phyloP scores from a whole-genome alignment of 2,329 filamentous ascomycete species.

The Chaetomiaceae sp. region DNA sequence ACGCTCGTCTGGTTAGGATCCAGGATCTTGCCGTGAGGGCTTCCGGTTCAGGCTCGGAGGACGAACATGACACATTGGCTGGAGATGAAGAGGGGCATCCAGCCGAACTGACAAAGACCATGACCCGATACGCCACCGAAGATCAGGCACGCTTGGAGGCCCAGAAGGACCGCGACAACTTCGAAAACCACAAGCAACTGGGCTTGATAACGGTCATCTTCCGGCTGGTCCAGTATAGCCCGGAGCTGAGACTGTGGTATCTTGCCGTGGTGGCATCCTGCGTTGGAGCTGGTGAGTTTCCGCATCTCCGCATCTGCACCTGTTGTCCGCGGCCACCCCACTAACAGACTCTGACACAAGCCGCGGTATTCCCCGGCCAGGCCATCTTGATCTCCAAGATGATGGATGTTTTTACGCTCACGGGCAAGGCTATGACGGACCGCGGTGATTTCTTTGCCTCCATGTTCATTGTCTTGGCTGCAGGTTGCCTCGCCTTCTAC shows the following conservation, averaged over 20 bases:
- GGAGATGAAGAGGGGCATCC: slow-evolving; percentile 4
- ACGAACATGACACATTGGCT: not conserved
- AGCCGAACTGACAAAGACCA: slow-evolving; percentile 19
- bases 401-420: slow-evolving; percentile 37
- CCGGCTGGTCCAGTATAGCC: slow-evolving; percentile 16
- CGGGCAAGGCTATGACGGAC: slow-evolving; percentile 30
- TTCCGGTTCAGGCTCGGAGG: slow-evolving; percentile 7
- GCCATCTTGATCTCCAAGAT: slow-evolving; percentile 40
- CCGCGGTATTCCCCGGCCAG: slow-evolving; percentile 36
- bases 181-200: slow-evolving; percentile 16
- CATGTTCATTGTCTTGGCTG: slow-evolving; percentile 48
- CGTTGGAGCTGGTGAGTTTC: slow-evolving; percentile 34
- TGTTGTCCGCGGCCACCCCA: not conserved
- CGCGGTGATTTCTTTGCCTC: slow-evolving; percentile 48
- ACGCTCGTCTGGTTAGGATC: slow-evolving; percentile 22
- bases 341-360: too few species aligned
- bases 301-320: too few species aligned
- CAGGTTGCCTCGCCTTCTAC: slow-evolving; percentile 42
- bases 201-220: slow-evolving; percentile 16
- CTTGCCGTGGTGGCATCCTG: slow-evolving; percentile 7
- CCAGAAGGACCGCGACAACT: slow-evolving; percentile 22
- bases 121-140: slow-evolving; percentile 21
- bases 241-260: slow-evolving; percentile 21
- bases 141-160: slow-evolving; percentile 17
- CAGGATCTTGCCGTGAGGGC: slow-evolving; percentile 21